These are phyloP conservation scores for Vaccinium corymbosum DNA, from an alignment of 148 eudicot genomes.

Conservation along the genomic window DNA sequence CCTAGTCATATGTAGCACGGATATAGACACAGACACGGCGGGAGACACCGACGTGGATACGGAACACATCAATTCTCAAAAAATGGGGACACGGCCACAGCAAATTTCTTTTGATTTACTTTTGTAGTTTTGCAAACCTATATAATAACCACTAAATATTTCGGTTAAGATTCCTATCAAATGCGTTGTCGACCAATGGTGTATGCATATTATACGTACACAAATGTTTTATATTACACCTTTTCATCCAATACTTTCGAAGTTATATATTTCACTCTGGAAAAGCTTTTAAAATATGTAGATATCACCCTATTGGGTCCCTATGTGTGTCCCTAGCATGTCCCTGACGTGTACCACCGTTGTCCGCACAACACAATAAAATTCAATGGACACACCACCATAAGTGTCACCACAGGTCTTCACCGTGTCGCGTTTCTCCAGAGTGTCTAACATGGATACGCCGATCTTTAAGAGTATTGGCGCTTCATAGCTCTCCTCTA, in stretches of 20 bases:
- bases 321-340: neutral
- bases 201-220: neutral
- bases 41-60: neutral
- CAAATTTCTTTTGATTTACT: neutral
- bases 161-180: neutral
- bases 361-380: neutral
- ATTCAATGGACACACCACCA: neutral
- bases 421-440: neutral
- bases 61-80: neutral
- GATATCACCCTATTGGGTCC: neutral
- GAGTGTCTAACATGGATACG: neutral
- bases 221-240: neutral
- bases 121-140: neutral
- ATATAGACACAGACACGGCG: neutral
- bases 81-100: neutral
- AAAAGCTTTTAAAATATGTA: neutral
- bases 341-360: neutral
- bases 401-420: neutral
- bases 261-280: neutral
- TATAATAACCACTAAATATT: neutral
- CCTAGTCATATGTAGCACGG: neutral
- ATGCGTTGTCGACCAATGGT: neutral
- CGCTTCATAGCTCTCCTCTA: neutral
- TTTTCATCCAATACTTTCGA: neutral
- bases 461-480: no score